Evolutionary conservation across 1,284 basidiomycete genomes (phyloP).

Genomic region (Trametes hirsuta): DNA sequence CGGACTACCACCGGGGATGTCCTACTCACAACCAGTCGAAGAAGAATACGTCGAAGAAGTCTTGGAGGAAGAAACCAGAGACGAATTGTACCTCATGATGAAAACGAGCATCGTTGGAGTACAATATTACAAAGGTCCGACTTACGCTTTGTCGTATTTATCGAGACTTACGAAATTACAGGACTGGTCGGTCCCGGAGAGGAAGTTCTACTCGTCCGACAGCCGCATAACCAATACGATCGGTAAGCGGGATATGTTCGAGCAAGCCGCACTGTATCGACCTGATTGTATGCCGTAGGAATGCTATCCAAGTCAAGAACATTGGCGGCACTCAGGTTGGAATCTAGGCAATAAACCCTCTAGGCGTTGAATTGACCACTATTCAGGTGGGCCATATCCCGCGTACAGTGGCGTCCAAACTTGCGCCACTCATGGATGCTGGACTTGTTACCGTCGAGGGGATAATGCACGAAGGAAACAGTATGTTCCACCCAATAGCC

Average conservation of each 20-base stretch:
- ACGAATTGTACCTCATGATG: constrained; percentile 69
- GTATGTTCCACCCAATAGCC: constrained; percentile 42
- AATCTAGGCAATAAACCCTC: background rate
- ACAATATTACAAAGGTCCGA: constrained; percentile 75
- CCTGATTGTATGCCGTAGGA: constrained; percentile 41
- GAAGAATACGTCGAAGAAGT: constrained; percentile 48
- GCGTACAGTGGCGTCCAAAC: constrained; percentile 55
- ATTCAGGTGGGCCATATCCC: constrained; percentile 71
- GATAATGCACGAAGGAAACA: constrained; percentile 71
- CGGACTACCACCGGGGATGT: constrained; percentile 12
- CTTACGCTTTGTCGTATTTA: background rate
- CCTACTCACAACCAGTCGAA: constrained; percentile 25
- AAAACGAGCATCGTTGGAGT: constrained; percentile 75
- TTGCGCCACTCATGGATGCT: constrained; percentile 75
- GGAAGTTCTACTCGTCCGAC: constrained; percentile 71
- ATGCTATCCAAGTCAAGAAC: constrained; percentile 81
- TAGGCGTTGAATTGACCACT: background rate
- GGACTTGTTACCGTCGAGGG: constrained; percentile 72
- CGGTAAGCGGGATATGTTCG: constrained; percentile 41
- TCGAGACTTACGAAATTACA: constrained; percentile 25
- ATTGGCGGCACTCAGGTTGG: constrained; percentile 64
- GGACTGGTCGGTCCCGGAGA: constrained; percentile 80
- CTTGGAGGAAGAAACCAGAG: constrained; percentile 48
- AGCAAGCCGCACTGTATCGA: background rate
- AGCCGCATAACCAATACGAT: constrained; percentile 74